phyloP scores from a whole-genome alignment of 2,329 filamentous ascomycete species.

The Scedosporium minutisporum region DNA sequence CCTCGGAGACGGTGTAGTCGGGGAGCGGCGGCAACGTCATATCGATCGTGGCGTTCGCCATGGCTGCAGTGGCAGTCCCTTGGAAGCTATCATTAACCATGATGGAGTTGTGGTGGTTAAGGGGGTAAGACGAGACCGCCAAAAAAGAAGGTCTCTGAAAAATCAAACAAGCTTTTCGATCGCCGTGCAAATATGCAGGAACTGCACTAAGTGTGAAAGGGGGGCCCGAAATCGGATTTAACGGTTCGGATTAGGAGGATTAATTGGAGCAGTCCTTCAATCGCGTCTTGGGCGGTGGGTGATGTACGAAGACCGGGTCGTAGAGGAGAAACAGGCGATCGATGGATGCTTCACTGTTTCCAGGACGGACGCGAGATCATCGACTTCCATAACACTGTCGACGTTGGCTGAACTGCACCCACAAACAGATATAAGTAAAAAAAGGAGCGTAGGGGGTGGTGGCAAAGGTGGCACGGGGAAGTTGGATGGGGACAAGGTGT shows the following conservation, averaged over 20 bases:
- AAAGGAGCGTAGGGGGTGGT: slow-evolving; percentile 5
- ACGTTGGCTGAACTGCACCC: neutral
- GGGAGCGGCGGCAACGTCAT: slow-evolving; percentile 69
- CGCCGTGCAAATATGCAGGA: neutral
- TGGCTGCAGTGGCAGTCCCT: slow-evolving; percentile 19
- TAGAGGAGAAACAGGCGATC: neutral
- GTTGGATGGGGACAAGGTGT: slow-evolving; percentile 7
- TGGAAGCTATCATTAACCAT: slow-evolving; percentile 31
- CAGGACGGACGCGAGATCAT: neutral
- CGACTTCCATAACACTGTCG: neutral
- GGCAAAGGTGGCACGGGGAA: neutral
- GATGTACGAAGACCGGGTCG: neutral
- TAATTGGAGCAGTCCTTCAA: neutral
- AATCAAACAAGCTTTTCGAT: neutral
- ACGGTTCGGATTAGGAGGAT: neutral
- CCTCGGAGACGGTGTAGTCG: slow-evolving; percentile 61
- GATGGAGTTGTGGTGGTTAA: slow-evolving; percentile 7
- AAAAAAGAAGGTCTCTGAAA: neutral
- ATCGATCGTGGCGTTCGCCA: slow-evolving; percentile 48
- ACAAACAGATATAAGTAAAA: slow-evolving; percentile 1
- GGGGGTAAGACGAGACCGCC: neutral
- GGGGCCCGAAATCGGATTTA: slow-evolving; percentile 1
- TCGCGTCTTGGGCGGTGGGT: neutral
- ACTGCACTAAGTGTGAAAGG: neutral
- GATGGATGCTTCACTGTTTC: neutral